Evolutionary conservation across 2,329 filamentous ascomycete species (phyloP).

Genomic region (Knoxdaviesia proteae): DNA sequence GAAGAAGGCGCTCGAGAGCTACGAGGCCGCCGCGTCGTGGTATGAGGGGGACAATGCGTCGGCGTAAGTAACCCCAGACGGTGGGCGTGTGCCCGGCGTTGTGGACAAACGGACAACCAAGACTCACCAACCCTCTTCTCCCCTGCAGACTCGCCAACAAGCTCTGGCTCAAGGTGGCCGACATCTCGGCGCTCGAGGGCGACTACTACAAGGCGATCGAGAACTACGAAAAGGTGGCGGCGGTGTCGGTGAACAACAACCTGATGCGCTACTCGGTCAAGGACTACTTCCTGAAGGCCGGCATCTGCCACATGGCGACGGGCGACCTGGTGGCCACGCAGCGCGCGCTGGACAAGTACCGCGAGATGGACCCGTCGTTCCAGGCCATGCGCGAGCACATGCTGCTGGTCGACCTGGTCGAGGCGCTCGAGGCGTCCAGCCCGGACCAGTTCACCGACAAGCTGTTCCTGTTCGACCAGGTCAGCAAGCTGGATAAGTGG

Average conservation of each 20-base stretch:
- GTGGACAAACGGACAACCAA: neutral
- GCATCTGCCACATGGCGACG: conserved; percentile 64
- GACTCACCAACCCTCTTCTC: neutral
- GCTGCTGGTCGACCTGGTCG: conserved; percentile 55
- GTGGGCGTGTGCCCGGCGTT: too few species aligned
- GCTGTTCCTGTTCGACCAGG: conserved; percentile 72
- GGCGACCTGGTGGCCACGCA: conserved; percentile 59
- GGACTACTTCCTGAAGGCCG: conserved; percentile 86
- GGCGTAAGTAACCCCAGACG: conserved; percentile 33
- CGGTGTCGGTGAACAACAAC: conserved; percentile 65
- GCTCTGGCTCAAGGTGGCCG: conserved; percentile 77
- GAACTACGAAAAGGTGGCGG: conserved; percentile 67
- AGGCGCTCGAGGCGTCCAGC: conserved; percentile 56
- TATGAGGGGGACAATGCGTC: conserved; percentile 73
- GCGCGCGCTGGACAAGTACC: conserved; percentile 64
- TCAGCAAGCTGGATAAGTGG: conserved; percentile 92
- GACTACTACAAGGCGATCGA: conserved; percentile 74
- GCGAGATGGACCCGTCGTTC: conserved; percentile 61
- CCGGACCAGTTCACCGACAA: conserved; percentile 72
- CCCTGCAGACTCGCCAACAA: conserved; percentile 63
- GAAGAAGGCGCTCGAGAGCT: conserved; percentile 60
- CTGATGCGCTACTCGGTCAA: conserved; percentile 88
- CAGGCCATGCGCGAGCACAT: conserved; percentile 59
- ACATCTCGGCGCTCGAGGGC: conserved; percentile 59
- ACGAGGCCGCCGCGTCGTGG: conserved; percentile 73